These are phyloP conservation scores for Scutellaria galericulata DNA, from an alignment of 257 asterid genomes.

Conservation along the genomic window DNA sequence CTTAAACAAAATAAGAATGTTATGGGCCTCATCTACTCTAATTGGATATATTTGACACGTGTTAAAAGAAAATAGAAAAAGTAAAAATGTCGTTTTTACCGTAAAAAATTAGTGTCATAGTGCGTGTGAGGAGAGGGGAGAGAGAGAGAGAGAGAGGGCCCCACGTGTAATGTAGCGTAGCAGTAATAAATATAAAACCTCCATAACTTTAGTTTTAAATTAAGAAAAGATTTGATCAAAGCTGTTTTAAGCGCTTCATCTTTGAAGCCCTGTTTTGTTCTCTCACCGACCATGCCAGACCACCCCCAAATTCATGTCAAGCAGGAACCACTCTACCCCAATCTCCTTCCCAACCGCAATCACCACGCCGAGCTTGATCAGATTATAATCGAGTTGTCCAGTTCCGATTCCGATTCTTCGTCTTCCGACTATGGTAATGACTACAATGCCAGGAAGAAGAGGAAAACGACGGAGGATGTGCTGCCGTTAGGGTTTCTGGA, in stretches of 20 bases:
- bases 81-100: too few relatives aligned
- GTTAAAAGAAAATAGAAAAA: too few relatives aligned
- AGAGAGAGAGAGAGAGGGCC: not conserved
- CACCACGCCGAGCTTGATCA: not conserved
- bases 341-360: not conserved
- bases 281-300: slow-evolving; percentile 37
- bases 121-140: not conserved
- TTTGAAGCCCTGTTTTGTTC: too few relatives aligned
- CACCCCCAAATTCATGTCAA: slow-evolving; percentile 39
- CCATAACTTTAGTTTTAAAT: too few relatives aligned
- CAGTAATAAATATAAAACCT: too few relatives aligned
- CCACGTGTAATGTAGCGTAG: not conserved
- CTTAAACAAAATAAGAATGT: too few relatives aligned
- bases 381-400: slow-evolving; percentile 42
- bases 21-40: too few relatives aligned
- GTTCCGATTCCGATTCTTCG: slow-evolving; percentile 48
- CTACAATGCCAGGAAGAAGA: slow-evolving; percentile 46
- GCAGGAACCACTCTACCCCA: slow-evolving; percentile 37
- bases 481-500: slow-evolving; percentile 84
- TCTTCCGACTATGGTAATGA: slow-evolving; percentile 31
- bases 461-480: slow-evolving; percentile 48
- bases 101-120: too few relatives aligned
- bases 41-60: too few relatives aligned
- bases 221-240: too few relatives aligned
- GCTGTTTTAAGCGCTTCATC: too few relatives aligned